Conservation (phyloP, 148 eudicot genomes). For the Diospyros kaki region DNA sequence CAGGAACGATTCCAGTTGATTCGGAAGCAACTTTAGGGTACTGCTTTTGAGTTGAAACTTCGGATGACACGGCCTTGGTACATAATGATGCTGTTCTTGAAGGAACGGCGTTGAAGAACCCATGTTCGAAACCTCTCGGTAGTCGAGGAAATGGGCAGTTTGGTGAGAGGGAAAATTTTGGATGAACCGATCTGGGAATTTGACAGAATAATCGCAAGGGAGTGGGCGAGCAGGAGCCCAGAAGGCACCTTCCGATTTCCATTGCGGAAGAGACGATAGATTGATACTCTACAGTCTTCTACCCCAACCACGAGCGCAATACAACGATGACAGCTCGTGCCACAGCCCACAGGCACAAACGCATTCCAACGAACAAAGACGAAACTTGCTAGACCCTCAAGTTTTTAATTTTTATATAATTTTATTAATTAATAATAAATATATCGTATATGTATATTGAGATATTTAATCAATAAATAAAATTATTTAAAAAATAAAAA, state of each 20-base stretch:
- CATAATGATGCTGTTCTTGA: conserved; percentile 12
- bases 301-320: no score
- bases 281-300: no score
- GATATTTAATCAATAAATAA: no score
- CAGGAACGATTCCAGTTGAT: conserved; percentile 58
- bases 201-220: conserved; percentile 24
- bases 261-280: neutral
- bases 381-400: no score
- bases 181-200: conserved; percentile 24
- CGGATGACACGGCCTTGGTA: conserved; percentile 43
- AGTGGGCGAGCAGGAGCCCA: conserved; percentile 26
- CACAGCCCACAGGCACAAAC: no score
- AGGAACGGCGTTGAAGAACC: conserved; percentile 17
- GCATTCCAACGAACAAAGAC: no score
- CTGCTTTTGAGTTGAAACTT: conserved; percentile 23
- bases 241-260: conserved; percentile 33
- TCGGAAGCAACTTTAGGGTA: conserved; percentile 55
- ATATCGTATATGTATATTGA: no score
- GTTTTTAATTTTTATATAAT: no score
- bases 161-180: neutral
- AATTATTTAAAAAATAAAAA: no score
- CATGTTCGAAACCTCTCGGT: conserved; percentile 9
- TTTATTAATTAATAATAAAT: no score
- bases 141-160: conserved; percentile 5
- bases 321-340: no score